These are phyloP conservation scores for Nothomitra cinnamomea DNA, from an alignment of 2,329 filamentous ascomycete species.

Conservation along the genomic window DNA sequence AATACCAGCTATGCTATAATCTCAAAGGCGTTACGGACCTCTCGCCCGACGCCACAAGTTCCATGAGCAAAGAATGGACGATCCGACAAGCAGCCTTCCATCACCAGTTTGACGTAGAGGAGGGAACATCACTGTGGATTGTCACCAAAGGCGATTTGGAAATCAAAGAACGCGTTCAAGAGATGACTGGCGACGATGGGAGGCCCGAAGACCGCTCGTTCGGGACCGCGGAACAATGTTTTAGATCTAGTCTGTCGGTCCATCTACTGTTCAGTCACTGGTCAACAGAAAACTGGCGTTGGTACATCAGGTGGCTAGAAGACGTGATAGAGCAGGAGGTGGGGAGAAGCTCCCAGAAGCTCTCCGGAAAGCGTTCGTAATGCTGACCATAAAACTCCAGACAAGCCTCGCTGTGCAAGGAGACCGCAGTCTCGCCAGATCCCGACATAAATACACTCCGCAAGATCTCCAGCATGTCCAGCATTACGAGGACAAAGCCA, in stretches of 20 bases:
- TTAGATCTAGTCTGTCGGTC: slow-evolving; percentile 21
- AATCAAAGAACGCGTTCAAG: slow-evolving; percentile 17
- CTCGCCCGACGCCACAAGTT: slow-evolving; percentile 14
- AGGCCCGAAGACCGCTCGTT: slow-evolving; percentile 20
- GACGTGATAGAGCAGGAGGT: slow-evolving; percentile 17
- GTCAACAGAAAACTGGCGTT: slow-evolving; percentile 26
- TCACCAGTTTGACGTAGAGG: slow-evolving; percentile 24
- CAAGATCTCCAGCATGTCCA: slow-evolving; percentile 22
- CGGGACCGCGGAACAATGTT: slow-evolving; percentile 17
- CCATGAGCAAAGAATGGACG: slow-evolving; percentile 11
- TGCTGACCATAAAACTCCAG: slow-evolving; percentile 7
- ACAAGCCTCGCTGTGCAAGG: slow-evolving; percentile 14
- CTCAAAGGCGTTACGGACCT: neutral
- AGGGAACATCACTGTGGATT: slow-evolving; percentile 25
- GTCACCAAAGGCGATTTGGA: slow-evolving; percentile 20
- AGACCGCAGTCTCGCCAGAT: slow-evolving; percentile 4
- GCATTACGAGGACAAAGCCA: slow-evolving; percentile 22
- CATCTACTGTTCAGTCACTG: slow-evolving; percentile 25
- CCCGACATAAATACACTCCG: slow-evolving; percentile 12
- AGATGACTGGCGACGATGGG: slow-evolving; percentile 18
- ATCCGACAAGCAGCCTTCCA: slow-evolving; percentile 23
- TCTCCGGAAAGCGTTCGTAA: neutral
- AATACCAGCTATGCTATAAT: slow-evolving; percentile 16
- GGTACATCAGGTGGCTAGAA: slow-evolving; percentile 25
- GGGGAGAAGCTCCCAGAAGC: slow-evolving; percentile 11